Base-by-base conservation (phyloP, 2,329 filamentous ascomycete species). In the Fusarium sp. region DNA sequence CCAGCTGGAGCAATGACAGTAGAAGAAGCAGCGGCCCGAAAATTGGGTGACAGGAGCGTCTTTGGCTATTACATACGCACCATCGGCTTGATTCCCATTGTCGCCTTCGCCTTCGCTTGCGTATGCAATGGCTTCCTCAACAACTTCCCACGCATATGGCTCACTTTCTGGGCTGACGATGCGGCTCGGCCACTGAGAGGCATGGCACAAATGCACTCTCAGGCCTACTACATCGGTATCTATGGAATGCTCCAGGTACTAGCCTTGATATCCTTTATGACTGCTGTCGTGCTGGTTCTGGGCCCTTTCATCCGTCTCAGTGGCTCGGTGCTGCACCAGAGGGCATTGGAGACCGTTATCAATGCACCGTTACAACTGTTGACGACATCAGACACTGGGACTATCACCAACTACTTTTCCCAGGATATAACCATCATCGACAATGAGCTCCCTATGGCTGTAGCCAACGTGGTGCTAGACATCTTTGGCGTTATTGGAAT, bases 361-460 rank as follows among this genome's bases (percentile, higher is more conserved):
- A 73, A 73, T 2, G 85, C 84, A 3, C 82, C 85, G 6, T 67
- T 87, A 38, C 71, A 69, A 17, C 84, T 86, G 65, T 84, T 86
- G 67, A 81, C 82, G 3, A 79, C 65, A 1, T 85, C 82, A 0
- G 85, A 87, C 63, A 77, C 78, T 1, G 85, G 85, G 5, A 73
- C 81, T 6, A 78, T 84, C 26, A 82, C 82, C 8, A 86, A 85
- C 42, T 72, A 84, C 28, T 87, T 87, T 70, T 84, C 83, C 0
- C 85, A 86, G 66, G 85, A 87, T 45, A 76, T 85, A 63, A 80
- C 77, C 2, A 75, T 86, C 4, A 76, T 86, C 8, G 84, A 86
- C 32, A 77, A 76, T 6, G 81, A 84, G 55, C 75, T 86, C 3
- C 83, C 84, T 0, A 61, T 77, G 39, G 63, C 80, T 0, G 56